These are phyloP conservation scores for Boletellus sp. DNA, from an alignment of 768 basidiomycete genomes.

Conservation along the genomic window DNA sequence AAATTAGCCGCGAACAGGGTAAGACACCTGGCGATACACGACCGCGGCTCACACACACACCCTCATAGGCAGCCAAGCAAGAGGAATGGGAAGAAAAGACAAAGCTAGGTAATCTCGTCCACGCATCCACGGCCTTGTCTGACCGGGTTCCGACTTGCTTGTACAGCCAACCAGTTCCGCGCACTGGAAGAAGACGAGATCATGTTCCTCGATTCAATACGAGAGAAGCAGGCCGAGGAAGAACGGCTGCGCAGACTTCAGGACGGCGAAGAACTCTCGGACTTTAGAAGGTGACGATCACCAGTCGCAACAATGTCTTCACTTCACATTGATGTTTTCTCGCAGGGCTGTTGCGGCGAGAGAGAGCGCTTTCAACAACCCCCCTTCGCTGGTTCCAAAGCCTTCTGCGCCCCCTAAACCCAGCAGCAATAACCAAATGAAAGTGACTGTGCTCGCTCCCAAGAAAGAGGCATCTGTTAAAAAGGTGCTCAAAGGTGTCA, in stretches of 20 bases:
- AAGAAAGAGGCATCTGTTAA: conserved; percentile 59
- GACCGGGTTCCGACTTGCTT: conserved; percentile 7
- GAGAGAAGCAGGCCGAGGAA: conserved; percentile 71
- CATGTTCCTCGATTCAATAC: conserved; percentile 80
- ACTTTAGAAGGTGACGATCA: conserved; percentile 68
- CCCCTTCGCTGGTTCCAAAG: conserved; percentile 30
- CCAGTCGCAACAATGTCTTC: not conserved
- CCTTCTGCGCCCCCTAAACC: conserved; percentile 32
- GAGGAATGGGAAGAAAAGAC: conserved; percentile 93
- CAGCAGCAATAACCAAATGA: conserved; percentile 24
- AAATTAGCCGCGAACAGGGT: conserved; percentile 90
- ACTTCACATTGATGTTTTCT: conserved; percentile 11
- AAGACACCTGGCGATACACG: conserved; percentile 20
- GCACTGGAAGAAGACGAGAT: conserved; percentile 89
- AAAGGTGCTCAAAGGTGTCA: conserved; percentile 69
- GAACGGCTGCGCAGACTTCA: conserved; percentile 69
- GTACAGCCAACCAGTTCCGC: conserved; percentile 79
- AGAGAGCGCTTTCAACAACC: conserved; percentile 45
- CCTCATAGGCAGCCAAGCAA: conserved; percentile 72
- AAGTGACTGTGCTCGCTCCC: conserved; percentile 27
- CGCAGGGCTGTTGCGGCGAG: conserved; percentile 70
- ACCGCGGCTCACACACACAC: conserved; percentile 7
- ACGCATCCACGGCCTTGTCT: not conserved
- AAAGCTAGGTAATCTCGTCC: conserved; percentile 51
- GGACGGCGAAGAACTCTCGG: conserved; percentile 76